Base-by-base conservation (phyloP, 257 asterid species). In the Leptodermis oblonga region DNA sequence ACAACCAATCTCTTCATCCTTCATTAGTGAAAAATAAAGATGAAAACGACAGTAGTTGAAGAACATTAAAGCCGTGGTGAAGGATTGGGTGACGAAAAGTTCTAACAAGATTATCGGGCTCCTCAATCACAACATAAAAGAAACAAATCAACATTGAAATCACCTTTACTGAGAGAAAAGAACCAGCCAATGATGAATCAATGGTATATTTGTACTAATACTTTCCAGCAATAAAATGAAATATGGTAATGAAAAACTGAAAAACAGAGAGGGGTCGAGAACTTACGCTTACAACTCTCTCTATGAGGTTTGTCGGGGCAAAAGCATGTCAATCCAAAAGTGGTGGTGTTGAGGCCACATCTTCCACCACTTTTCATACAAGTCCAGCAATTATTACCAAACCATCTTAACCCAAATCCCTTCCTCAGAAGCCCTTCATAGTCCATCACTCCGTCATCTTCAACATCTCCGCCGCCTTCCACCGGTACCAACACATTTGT, bases 291-390 rank as follows among this genome's bases (percentile, higher is more conserved):
- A 83, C 95, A 87, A 13, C 74, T 41, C 25, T 4, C 62, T 4
- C 76, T 17, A 82, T 87, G 92, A 61, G 87, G 86, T 39, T 89
- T 81, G 25, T 83, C 87, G 4, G 87, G 70, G 72, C 95, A 87
- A 58, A 72, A 87, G 73, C 96, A 90, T 77, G 42, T 5, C 17
- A 86, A 83, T 23, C 54, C 73, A 43, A 5, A 65, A 58, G 15
- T 5, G 11, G 0, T 15, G 1, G 1, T 33, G 37, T 79, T 73
- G 33, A 80, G 84, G 2, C 95, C 92, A 70, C 95, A 88, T 39
- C 77, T 78, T 6, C 92, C 92, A 5, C 90, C 80, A 17, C 95
- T 88, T 0, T 14, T 5, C 51, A 28, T 33, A 31, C 95, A 88
- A 0, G 0, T 62, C 5, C 56, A 55, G 55, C 92, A 86, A 23